phyloP scores from a whole-genome alignment of 2,329 filamentous ascomycete species.

The Pseudogymnoascus sp. region DNA sequence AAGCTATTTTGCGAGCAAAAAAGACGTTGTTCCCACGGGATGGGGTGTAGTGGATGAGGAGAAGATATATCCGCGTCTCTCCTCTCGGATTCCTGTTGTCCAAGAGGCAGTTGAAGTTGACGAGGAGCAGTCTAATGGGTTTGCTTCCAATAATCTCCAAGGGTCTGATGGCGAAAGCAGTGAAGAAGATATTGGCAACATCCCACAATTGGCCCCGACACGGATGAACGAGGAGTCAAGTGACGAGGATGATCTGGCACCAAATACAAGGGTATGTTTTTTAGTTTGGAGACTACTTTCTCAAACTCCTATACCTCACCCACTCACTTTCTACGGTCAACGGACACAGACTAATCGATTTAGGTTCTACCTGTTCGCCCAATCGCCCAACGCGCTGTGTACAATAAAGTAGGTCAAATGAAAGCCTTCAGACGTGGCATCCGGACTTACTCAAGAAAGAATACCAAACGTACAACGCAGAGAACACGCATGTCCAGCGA shows the following conservation, averaged over 20 bases:
- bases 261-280: conserved; percentile 21
- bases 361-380: conserved; percentile 29
- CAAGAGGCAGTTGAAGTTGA: conserved; percentile 18
- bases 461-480: conserved; percentile 22
- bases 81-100: conserved; percentile 33
- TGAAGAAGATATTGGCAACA: conserved; percentile 27
- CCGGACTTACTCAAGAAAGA: conserved; percentile 34
- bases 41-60: conserved; percentile 56
- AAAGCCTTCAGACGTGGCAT: conserved; percentile 24
- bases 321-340: not conserved
- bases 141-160: conserved; percentile 40
- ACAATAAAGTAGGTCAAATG: conserved; percentile 27
- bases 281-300: not conserved
- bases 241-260: conserved; percentile 36
- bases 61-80: conserved; percentile 45
- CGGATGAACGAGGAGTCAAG: conserved; percentile 54
- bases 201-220: conserved; percentile 30
- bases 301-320: not conserved
- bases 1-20: conserved; percentile 51
- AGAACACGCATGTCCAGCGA: conserved; percentile 10
- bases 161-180: conserved; percentile 46
- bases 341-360: not conserved
- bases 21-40: conserved; percentile 58
- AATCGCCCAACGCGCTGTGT: conserved; percentile 20
- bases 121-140: conserved; percentile 24